Conservation (phyloP, 1,284 basidiomycete genomes). For the Marasmius fiardii region DNA sequence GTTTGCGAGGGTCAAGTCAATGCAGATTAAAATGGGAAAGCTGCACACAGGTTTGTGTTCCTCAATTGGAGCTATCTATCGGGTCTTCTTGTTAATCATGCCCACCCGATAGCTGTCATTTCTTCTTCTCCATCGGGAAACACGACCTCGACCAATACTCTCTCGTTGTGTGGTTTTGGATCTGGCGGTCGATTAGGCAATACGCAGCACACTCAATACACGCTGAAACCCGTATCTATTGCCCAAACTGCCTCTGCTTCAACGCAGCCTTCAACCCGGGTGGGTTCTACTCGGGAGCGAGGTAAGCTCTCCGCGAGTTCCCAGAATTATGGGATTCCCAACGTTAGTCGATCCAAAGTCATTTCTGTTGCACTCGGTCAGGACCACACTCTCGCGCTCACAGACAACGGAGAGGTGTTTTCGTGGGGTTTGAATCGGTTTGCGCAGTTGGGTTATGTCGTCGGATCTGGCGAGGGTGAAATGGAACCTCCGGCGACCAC, state of each 20-base stretch:
- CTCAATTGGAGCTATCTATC: not conserved
- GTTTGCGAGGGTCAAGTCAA: slow-evolving; percentile 5
- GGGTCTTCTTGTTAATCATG: not conserved
- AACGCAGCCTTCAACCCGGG: not conserved
- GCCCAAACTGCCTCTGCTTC: slow-evolving; percentile 34
- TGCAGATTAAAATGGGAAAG: slow-evolving; percentile 12
- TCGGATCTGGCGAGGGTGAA: slow-evolving; percentile 73
- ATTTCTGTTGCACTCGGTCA: slow-evolving; percentile 81
- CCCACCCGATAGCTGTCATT: slow-evolving; percentile 2
- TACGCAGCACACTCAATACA: slow-evolving; percentile 78
- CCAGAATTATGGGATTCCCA: not conserved
- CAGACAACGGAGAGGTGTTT: slow-evolving; percentile 76
- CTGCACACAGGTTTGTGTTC: slow-evolving; percentile 8
- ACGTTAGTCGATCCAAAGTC: slow-evolving; percentile 23
- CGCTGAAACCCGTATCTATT: slow-evolving; percentile 56
- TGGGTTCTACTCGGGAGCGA: slow-evolving; percentile 19
- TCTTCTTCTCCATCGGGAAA: slow-evolving; percentile 13
- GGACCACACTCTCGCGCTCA: slow-evolving; percentile 91
- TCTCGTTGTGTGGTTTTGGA: slow-evolving; percentile 10
- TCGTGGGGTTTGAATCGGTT: slow-evolving; percentile 93
- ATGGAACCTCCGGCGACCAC: not conserved
- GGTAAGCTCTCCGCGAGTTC: slow-evolving; percentile 7
- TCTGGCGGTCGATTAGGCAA: slow-evolving; percentile 59
- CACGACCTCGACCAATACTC: slow-evolving; percentile 14
- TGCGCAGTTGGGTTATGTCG: slow-evolving; percentile 83